Evolutionary conservation across 2,329 filamentous ascomycete genomes (phyloP).

Genomic region (Venturia carpophila): DNA sequence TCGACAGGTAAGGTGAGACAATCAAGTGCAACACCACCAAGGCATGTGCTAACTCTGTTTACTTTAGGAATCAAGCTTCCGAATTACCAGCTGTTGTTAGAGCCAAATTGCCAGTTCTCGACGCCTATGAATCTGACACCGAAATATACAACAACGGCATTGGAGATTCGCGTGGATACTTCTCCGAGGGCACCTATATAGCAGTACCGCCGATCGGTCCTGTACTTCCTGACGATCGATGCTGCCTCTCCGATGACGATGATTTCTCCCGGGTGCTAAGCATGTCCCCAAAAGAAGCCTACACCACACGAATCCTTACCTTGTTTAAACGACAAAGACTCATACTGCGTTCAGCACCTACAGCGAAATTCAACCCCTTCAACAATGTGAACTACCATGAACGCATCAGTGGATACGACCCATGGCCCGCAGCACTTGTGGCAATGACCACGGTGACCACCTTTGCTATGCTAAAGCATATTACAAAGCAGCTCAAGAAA

Average conservation of each 20-base stretch:
- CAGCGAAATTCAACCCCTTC: not conserved
- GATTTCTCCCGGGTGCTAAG: slow-evolving; percentile 22
- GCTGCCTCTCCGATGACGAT: slow-evolving; percentile 21
- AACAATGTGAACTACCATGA: not conserved
- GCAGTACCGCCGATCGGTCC: slow-evolving; percentile 44
- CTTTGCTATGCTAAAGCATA: slow-evolving; percentile 5
- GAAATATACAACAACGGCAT: slow-evolving; percentile 35
- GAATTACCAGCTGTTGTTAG: slow-evolving; percentile 65
- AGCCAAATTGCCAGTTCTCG: slow-evolving; percentile 40
- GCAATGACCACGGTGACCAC: not conserved
- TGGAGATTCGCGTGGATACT: slow-evolving; percentile 56
- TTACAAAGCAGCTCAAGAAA: slow-evolving; percentile 10
- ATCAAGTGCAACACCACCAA: slow-evolving; percentile 21
- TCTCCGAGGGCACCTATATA: slow-evolving; percentile 71
- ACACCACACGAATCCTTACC: slow-evolving; percentile 56
- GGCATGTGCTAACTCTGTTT: slow-evolving; percentile 16
- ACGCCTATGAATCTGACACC: slow-evolving; percentile 27
- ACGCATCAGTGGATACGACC: not conserved
- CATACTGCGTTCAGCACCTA: slow-evolving; percentile 48
- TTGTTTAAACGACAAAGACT: slow-evolving; percentile 60
- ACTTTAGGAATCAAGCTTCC: slow-evolving; percentile 66
- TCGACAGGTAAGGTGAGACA: slow-evolving; percentile 24
- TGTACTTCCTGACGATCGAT: not conserved
- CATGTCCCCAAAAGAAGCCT: slow-evolving; percentile 51
- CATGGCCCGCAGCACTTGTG: not conserved